Evolutionary conservation across 1,139 yeast species (phyloP), one percentile per base, ranked within the genome.

Genomic region (Kodamaea arcana): DNA sequence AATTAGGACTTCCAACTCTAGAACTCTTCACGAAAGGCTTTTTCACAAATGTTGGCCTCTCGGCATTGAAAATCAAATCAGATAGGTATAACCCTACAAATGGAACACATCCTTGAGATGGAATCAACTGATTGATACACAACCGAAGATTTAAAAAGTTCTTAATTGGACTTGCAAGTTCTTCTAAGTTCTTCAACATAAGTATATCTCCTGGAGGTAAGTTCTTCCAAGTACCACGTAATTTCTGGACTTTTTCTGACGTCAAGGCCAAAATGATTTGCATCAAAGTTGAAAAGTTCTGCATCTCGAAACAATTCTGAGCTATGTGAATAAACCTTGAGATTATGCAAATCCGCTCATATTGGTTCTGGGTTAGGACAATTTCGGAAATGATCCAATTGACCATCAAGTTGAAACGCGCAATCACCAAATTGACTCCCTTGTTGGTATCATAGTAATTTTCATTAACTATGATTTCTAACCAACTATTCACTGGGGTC

Each of bases 301-400:
- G 97, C 38, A 83, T 54, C n/a, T 56, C 46, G 64, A 63, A 70
- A 56, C 92, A 81, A 44, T 80, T 76, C 40, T 81, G 80, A 0
- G 96, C 97, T 41, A 90, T 64, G 49, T 87, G 96, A 39, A 92
- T 85, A 50, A 86, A 86, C 46, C 94, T 66, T 15, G 88, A 79
- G 12, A 90, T 75, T 1, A 90, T 73, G 36, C 75, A 71, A 28
- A 78, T 78, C 44, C 92, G 69, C 48, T 83, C 79, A 10, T 62
- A 65, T 26, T 72, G 62, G 27, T 69, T 65, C 37, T 70, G 70
- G 7, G 96, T 86, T 42, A 92, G 62, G 12, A 87, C 58, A 35
- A 92, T 75, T 59, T 92, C 96, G 1, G 96, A 85, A 28, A 86
- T 80, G 32, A 88, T 80, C 98, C 98, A 92, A 52, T 86, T 86